Base-by-base conservation (phyloP, 179 eudicot species). In the Vitellaria paradoxa region DNA sequence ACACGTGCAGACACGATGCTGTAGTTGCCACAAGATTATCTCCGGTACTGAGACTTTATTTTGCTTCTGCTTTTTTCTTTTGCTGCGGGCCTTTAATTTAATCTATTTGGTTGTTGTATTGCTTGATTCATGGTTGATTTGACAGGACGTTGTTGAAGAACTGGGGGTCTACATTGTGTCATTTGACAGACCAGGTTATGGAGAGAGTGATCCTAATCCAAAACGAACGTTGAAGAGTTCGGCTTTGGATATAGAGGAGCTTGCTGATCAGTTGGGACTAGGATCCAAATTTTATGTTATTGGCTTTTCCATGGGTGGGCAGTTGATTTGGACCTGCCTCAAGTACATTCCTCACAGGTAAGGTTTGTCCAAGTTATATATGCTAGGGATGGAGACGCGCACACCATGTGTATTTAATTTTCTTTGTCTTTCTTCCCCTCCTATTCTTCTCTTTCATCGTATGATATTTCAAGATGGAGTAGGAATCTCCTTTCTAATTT, bases 341-440 rank as follows among this genome's bases (percentile, higher is more conserved):
- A 84, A 86, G 80, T 84, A 86, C 73, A 86, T 86, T 55, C 89
- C 89, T 61, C 87, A 86, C 78, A 84, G 89, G 89, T 86, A 75
- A 42, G 49, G 70, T 74, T 56, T 40, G 3, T 6, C 37, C 37
- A 30, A 30, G 37, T 0, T 30, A 2, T 30, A 30, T 30, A 30
- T 30, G 37, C 37, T 30, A 30, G 37, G 37, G 37, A 30, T 30
- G 37, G 37, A 30, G 37, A 2, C 2, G 37, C 2, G 37, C 37
- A 30, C 37, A 30, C 37, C n/a, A n/a, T 30, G 37, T 30, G 37
- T 30, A 30, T 30, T 2, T 30, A 30, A 30, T 30, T 30, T 30
- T 30, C 37, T 30, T 30, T 30, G 1, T 30, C 2, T 30, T 30
- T 2, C 37, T 30, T 30, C 37, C 37, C 37, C 37, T 30, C 37